Evolutionary conservation across 139 green algal species (phyloP), one percentile per base, ranked within the genome.

Genomic region (Protoeuglena noctilucae): DNA sequence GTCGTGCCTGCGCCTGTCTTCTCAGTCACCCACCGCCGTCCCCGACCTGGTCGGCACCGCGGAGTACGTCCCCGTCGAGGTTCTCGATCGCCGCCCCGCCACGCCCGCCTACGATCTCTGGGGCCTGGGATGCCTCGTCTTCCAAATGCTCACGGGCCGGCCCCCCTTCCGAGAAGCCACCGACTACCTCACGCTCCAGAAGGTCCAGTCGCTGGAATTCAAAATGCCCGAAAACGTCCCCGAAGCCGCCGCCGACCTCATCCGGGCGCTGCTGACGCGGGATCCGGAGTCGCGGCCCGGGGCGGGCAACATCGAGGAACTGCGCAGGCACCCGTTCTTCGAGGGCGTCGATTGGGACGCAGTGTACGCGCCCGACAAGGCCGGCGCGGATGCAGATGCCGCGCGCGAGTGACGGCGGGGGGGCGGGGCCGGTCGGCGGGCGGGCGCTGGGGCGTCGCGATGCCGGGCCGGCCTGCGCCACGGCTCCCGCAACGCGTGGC

Each of bases 181-280:
- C 28, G 64, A 73, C 46, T 73, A 73, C 57, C 55, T 73, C 3
- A 72, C 61, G 51, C 69, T 74, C 2, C 56, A 72, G 53, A 69
- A 57, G 24, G 28, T 73, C 25, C 34, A 62, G 4, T n/a, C 18
- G 9, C 48, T 51, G 7, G 54, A 65, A 7, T 54, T 68, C 25
- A 3, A 21, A 6, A 40, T 72, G 29, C 64, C 64, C 3, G 43
- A 53, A n/a, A 3, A 55, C 51, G 40, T 72, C 19, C 21, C 23
- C 43, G 18, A 24, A 7, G 62, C 48, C 3, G 64, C 63, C 4
- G 21, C 19, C 2, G 52, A 58, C 54, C 63, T 72, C 19, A 18
- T 56, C 14, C n/a, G 28, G 18, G 14, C 12, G 28, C 50, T 56
- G n/a, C 29, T 56, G 50, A 18, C 50, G 50, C 18, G 28, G 50